phyloP scores from a whole-genome alignment of 2,329 filamentous ascomycete genomes.

The Fusarium liriodendri region DNA sequence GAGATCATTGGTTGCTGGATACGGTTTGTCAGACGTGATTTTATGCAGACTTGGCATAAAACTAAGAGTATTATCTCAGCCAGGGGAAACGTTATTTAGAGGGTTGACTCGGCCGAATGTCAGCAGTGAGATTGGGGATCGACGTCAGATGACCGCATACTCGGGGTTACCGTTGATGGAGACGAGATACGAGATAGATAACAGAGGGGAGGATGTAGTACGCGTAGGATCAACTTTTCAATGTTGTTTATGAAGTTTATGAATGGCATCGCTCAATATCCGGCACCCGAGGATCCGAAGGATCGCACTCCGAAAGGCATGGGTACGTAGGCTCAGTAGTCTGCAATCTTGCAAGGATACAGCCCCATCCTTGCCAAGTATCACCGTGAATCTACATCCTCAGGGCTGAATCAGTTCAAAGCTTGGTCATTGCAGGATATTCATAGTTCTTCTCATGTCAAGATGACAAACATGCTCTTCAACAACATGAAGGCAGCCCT shows the following conservation, averaged over 20 bases:
- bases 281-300: neutral
- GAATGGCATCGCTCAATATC: neutral
- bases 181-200: neutral
- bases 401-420: neutral
- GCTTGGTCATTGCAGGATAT: neutral
- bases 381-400: neutral
- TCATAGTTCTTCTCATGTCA: neutral
- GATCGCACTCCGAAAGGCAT: neutral
- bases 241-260: neutral
- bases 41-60: neutral
- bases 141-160: neutral
- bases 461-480: neutral
- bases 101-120: neutral
- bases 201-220: neutral
- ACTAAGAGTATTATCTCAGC: neutral
- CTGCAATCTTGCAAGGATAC: neutral
- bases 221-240: neutral
- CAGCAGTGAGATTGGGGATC: neutral
- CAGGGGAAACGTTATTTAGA: neutral
- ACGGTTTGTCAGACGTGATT: neutral
- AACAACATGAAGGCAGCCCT: neutral
- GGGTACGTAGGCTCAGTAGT: neutral
- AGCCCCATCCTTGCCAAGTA: neutral
- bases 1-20: neutral
- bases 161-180: neutral